phyloP scores from a whole-genome alignment of 768 basidiomycete species.

The Trametes elegans region DNA sequence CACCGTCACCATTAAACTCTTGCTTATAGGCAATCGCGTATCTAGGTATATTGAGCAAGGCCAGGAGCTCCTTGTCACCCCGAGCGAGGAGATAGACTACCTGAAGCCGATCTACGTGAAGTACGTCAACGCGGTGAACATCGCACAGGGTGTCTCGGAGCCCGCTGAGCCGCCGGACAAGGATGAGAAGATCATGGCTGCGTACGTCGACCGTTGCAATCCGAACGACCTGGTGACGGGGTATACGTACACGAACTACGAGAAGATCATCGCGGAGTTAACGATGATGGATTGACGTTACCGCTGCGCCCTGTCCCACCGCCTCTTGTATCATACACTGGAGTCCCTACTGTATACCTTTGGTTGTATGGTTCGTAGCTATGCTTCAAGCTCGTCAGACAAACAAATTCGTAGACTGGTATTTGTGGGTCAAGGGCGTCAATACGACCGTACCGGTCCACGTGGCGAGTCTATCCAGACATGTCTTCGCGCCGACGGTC shows the following conservation, averaged over 20 bases:
- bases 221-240: slow-evolving; percentile 35
- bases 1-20: neutral
- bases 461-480: too few relatives aligned
- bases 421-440: too few relatives aligned
- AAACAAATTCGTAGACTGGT: too few relatives aligned
- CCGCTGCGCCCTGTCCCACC: too few relatives aligned
- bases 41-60: slow-evolving; percentile 73
- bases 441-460: too few relatives aligned
- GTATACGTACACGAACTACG: slow-evolving; percentile 43
- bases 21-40: neutral
- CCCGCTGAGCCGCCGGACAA: slow-evolving; percentile 13
- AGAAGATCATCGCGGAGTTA: slow-evolving; percentile 27
- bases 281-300: slow-evolving; percentile 14
- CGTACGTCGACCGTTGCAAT: slow-evolving; percentile 44
- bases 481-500: too few relatives aligned
- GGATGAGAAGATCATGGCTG: slow-evolving; percentile 34
- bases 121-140: slow-evolving; percentile 21
- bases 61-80: slow-evolving; percentile 59
- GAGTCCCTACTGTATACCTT: too few relatives aligned
- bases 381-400: too few relatives aligned
- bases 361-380: too few relatives aligned
- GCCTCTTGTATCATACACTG: too few relatives aligned
- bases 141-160: slow-evolving; percentile 12
- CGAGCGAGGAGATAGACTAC: slow-evolving; percentile 35
- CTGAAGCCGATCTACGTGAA: slow-evolving; percentile 17